Conservation (phyloP, 352 stramenopile species). For the Globisporangium middletonii region DNA sequence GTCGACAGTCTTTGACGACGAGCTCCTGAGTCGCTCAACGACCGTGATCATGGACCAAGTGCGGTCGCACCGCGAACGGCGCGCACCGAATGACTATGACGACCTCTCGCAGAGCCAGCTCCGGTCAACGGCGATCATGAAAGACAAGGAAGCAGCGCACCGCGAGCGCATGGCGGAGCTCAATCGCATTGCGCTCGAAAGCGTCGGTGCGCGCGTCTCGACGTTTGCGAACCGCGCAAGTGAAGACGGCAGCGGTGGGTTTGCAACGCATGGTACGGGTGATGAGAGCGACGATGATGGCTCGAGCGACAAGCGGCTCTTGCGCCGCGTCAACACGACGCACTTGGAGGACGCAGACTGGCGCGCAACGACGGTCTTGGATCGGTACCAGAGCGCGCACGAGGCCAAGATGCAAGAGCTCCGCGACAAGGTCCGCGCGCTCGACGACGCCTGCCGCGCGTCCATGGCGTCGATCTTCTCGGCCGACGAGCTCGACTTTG, state of each 20-base stretch:
- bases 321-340: conserved; percentile 8
- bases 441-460: conserved; percentile 51
- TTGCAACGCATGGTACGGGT: neutral
- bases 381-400: conserved; percentile 36
- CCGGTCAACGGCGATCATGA: conserved; percentile 31
- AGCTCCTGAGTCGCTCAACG: conserved; percentile 42
- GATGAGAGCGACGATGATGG: neutral
- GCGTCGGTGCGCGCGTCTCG: conserved; percentile 39
- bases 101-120: conserved; percentile 10
- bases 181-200: conserved; percentile 40
- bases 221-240: conserved; percentile 8
- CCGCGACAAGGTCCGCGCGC: conserved; percentile 28
- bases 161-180: conserved; percentile 50
- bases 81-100: neutral
- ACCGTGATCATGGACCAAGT: conserved; percentile 41
- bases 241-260: neutral
- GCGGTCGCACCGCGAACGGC: conserved; percentile 26
- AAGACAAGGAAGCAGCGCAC: conserved; percentile 39
- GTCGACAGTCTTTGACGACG: conserved; percentile 29
- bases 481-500: conserved; percentile 39
- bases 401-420: conserved; percentile 39
- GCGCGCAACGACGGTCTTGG: conserved; percentile 40
- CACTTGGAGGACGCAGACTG: conserved; percentile 21
- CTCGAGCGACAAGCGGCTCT: neutral
- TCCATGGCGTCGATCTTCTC: conserved; percentile 51